Percentiles rank a stretch among this genome's conserved stretches.
These are phyloP conservation scores for Podosphaera xanthii DNA, from an alignment of 2,329 filamentous ascomycete species.

Conservation along the genomic window DNA sequence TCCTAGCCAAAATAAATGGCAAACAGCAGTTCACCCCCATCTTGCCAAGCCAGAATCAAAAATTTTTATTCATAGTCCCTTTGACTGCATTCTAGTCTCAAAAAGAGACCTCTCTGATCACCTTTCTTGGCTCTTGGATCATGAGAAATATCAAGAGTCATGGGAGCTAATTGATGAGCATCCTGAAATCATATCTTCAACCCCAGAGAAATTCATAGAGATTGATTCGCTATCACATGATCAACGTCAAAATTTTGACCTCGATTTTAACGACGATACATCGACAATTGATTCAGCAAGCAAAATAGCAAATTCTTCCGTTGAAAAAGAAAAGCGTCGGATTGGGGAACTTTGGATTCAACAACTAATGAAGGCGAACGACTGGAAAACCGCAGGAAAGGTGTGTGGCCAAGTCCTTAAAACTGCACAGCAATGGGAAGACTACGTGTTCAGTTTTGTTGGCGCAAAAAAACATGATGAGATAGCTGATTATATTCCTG, in stretches of 20 bases:
- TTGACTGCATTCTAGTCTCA: conserved; percentile 83
- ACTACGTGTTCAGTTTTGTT: conserved; percentile 86
- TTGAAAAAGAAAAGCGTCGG: conserved; percentile 68
- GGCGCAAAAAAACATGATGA: conserved; percentile 72
- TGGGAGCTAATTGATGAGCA: conserved; percentile 81
- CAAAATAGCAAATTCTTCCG: conserved; percentile 34
- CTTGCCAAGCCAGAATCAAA: conserved; percentile 34
- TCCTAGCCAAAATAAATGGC: background rate
- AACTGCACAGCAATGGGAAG: conserved; percentile 68
- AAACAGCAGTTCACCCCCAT: conserved; percentile 11
- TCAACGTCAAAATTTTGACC: conserved; percentile 15
- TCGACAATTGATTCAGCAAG: conserved; percentile 39
- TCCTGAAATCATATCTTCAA: conserved; percentile 40
- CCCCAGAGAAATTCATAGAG: conserved; percentile 20
- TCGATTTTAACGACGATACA: conserved; percentile 50
- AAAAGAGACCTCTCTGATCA: conserved; percentile 74
- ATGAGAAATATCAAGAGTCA: conserved; percentile 57
- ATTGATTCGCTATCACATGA: conserved; percentile 21
- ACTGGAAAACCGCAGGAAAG: conserved; percentile 60
- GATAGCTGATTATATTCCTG: conserved; percentile 66
- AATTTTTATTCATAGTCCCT: conserved; percentile 89
- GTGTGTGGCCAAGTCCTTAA: conserved; percentile 66
- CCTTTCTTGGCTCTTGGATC: conserved; percentile 63
- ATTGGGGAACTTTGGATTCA: conserved; percentile 89
- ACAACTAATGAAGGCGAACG: conserved; percentile 49